Conservation (phyloP, 306 rosid species). For the Rosa rugosa region DNA sequence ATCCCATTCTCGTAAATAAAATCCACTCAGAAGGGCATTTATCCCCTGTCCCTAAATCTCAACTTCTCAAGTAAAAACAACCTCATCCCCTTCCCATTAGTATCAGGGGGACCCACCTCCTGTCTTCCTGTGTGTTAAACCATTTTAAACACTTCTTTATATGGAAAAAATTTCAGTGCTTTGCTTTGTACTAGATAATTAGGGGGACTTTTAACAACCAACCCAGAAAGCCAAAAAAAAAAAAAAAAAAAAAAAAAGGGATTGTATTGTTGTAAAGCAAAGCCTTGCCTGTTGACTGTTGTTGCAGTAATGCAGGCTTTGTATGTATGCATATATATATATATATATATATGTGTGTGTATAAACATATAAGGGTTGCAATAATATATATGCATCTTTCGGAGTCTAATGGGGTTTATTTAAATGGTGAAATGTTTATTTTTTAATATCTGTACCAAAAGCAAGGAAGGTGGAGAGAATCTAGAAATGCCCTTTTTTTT, state of each 20-base stretch:
- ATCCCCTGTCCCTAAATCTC: neutral
- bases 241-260: neutral
- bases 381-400: neutral
- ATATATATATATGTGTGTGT: neutral
- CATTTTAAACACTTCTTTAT: conserved; percentile 30
- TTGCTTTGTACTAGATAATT: neutral
- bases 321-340: too few species aligned
- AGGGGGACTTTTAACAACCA: neutral
- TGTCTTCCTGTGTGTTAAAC: conserved; percentile 37
- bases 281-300: conserved; percentile 35
- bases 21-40: conserved; percentile 33
- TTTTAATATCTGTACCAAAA: conserved; percentile 37
- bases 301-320: conserved; percentile 30
- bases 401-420: neutral
- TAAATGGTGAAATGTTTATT: conserved; percentile 12
- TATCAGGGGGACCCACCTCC: conserved; percentile 40
- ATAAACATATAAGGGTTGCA: neutral
- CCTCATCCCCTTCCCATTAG: conserved; percentile 34
- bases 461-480: conserved; percentile 74
- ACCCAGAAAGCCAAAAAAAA: conserved; percentile 3
- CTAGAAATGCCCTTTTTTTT: conserved; percentile 62
- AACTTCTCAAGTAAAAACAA: conserved; percentile 14
- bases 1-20: conserved; percentile 48
- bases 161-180: conserved; percentile 6
- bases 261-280: conserved; percentile 7